Evolutionary conservation across 2,329 filamentous ascomycete genomes (phyloP), one percentile per base, ranked within the genome.

Genomic region (Cercospora sojina): DNA sequence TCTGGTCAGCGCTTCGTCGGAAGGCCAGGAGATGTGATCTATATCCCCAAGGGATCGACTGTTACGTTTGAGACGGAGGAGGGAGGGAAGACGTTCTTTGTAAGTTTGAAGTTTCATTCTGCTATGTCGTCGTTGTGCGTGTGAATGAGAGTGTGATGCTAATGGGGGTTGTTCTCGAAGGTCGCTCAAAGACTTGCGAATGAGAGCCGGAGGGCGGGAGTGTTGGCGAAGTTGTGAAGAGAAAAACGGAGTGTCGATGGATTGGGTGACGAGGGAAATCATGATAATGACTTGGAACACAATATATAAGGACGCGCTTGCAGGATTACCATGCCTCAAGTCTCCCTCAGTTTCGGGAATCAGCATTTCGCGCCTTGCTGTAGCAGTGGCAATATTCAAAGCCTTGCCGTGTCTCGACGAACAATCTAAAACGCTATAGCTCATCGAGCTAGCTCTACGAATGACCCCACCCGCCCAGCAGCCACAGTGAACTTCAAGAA

Each of bases 11-110:
- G 38, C 2, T 60, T 60, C 5, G 58, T 60, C 8, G 58, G 58
- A 3, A 25, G 38, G 7, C 58, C 58, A 1, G 58, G 58, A 29
- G 58, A 47, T 49, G 58, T 60, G 38, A 60, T 60, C 5, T 18
- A 60, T 9, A 60, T 60, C 7, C 58, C 58, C 1, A 60, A 47
- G 23, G 58, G 58, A 2, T 60, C 58, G 12, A 60, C 38, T n/a
- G 38, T 62, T 7, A 62, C 59, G 7, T 62, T 53, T n/a, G 43
- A 55, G 23, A 62, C 59, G 10, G 43, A 62, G 43, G 47, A 55
- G 18, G 59, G 59, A 25, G 49, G 49, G 18, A 51, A 61, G 47
- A 62, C 49, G 31, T 62, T 55, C 27, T 53, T 62, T 10, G 58
- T 60, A 23, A 60, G 57, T 55, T 49, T 18, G 43, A 49, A 18